Evolutionary conservation across 176 grass and related monocot genomes (phyloP), one percentile per base, ranked within the genome.

Genomic region (Cymbopogon citratus): DNA sequence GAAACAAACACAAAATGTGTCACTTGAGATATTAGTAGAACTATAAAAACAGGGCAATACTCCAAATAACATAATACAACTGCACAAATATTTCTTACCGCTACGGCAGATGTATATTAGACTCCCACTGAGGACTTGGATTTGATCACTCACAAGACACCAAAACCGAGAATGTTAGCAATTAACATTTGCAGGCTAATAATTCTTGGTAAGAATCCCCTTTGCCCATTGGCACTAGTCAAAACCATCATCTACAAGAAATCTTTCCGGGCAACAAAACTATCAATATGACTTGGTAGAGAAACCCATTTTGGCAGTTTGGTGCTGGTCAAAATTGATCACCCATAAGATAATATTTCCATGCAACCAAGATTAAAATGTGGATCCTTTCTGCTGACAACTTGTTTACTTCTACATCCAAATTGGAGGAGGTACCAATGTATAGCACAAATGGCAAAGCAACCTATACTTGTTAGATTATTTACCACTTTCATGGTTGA

Each of bases 401-500:
- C 34, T 26, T 31, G 28, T 65, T 34, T 75, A 66, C 12, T 16
- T 69, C 48, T 56, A 57, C 21, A 59, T 8, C 80, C 59, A 74
- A 73, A 59, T 35, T 73, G 59, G 73, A 48, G 18, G 46, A 39
- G 23, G 46, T 36, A 90, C 54, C 79, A 69, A 12, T 76, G 9
- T 83, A 60, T 82, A 49, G 38, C 28, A 69, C 18, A 83, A 78
- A 79, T 74, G 46, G 12, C 12, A 39, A 82, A 86, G 78, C 27
- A 72, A 78, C 65, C 54, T 25, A 67, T 61, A 31, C 23, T 24
- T 23, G 48, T 78, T 78, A 15, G 51, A 73, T 78, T 79, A 74
- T 61, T 89, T 85, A 65, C 77, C 57, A 75, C 64, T 76, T 79
- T 90, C 90, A 78, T 76, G 82, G 87, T 84, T 87, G 75, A 99